Percentiles rank a stretch among this genome's conserved stretches.
phyloP scores from a whole-genome alignment of 2,329 filamentous ascomycete genomes.

The Penicillium sp. region DNA sequence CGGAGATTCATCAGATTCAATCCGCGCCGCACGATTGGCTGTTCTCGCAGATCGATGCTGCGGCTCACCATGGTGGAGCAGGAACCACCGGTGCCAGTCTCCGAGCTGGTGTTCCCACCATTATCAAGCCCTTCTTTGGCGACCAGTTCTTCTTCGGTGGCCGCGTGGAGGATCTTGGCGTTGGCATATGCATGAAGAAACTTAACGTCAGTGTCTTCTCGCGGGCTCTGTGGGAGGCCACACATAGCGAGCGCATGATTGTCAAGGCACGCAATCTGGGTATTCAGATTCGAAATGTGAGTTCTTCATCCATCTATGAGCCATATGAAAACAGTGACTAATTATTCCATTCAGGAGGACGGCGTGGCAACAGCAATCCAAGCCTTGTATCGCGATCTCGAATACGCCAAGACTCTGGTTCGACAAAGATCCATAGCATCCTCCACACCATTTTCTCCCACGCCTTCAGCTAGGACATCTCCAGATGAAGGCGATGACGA shows the following conservation, averaged over 20 bases:
- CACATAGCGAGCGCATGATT: conserved; percentile 88
- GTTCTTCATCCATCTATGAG: conserved; percentile 30
- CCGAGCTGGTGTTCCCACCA: conserved; percentile 86
- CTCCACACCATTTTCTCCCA: conserved; percentile 38
- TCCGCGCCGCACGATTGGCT: conserved; percentile 96
- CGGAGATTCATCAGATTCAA: conserved; percentile 84
- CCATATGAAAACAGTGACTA: conserved; percentile 27
- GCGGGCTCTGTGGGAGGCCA: conserved; percentile 86
- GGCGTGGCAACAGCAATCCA: conserved; percentile 90
- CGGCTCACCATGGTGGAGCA: conserved; percentile 89
- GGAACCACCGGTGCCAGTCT: conserved; percentile 94
- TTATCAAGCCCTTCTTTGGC: conserved; percentile 95
- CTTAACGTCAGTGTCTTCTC: conserved; percentile 86
- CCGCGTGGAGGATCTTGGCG: conserved; percentile 88
- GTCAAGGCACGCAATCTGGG: conserved; percentile 79
- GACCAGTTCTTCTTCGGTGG: conserved; percentile 96
- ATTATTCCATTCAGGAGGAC: conserved; percentile 64
- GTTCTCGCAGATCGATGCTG: conserved; percentile 90
- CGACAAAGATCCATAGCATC: conserved; percentile 56
- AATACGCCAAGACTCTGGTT: conserved; percentile 85
- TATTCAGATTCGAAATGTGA: conserved; percentile 81
- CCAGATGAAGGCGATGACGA: conserved; percentile 50
- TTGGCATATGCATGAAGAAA: conserved; percentile 85
- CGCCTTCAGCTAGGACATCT: conserved; percentile 35
- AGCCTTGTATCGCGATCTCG: conserved; percentile 89